Evolutionary conservation across 352 stramenopile species (phyloP).

Genomic region (Phytopythium aichiense): DNA sequence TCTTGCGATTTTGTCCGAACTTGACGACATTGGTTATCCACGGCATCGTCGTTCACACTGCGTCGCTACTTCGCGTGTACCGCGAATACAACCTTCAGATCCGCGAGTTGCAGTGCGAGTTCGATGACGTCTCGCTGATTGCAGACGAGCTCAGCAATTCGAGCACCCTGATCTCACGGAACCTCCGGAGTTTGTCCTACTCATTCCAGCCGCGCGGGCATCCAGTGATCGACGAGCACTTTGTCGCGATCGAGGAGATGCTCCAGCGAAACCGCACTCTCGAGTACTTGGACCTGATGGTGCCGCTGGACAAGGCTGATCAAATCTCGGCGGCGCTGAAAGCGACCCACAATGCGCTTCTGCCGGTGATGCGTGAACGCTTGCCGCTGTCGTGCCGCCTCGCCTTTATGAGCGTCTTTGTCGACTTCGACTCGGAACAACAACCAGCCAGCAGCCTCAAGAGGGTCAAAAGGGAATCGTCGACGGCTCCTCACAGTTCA

Average conservation of each 20-base stretch:
- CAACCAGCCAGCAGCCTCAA: neutral
- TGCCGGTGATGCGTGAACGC: neutral
- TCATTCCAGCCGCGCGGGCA: neutral
- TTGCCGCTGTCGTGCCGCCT: neutral
- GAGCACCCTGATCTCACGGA: neutral
- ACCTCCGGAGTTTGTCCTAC: neutral
- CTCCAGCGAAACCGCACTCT: neutral
- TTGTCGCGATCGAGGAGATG: neutral
- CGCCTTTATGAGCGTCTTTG: neutral
- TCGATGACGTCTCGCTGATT: neutral
- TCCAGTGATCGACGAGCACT: neutral
- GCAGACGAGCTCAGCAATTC: neutral
- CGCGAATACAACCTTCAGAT: neutral
- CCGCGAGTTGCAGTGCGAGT: neutral
- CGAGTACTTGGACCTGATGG: slow-evolving; percentile 5
- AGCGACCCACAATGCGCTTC: neutral
- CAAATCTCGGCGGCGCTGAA: neutral
- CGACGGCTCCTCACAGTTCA: neutral
- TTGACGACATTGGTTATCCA: neutral
- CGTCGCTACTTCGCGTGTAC: neutral
- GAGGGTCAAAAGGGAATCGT: neutral
- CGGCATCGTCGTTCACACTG: neutral
- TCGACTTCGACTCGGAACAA: neutral
- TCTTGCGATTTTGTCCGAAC: neutral
- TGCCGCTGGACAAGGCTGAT: neutral